Evolutionary conservation across 2,329 filamentous ascomycete genomes (phyloP).

Genomic region (Xylaria sp.): DNA sequence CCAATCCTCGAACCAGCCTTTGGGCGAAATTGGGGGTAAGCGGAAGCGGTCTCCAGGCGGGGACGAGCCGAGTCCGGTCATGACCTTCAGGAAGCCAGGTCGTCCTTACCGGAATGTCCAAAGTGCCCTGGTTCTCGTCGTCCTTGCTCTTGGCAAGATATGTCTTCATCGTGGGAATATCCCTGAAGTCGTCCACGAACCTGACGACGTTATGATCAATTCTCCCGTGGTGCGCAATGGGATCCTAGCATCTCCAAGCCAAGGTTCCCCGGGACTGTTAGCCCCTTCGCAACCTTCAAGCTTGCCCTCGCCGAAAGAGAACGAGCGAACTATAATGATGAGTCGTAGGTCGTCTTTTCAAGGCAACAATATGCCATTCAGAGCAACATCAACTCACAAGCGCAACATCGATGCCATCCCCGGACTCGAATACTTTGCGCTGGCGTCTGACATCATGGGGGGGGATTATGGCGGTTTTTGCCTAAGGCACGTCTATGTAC

Average conservation of each 20-base stretch:
- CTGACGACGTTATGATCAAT: slow-evolving; percentile 43
- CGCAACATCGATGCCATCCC: slow-evolving; percentile 86
- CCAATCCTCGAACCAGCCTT: slow-evolving; percentile 34
- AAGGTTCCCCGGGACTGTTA: slow-evolving; percentile 57
- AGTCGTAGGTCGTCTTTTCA: slow-evolving; percentile 61
- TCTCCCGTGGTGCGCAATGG: slow-evolving; percentile 56
- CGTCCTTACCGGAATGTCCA: slow-evolving; percentile 70
- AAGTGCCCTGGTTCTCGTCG: slow-evolving; percentile 80
- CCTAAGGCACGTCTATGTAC: slow-evolving; percentile 82
- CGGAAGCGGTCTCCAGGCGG: slow-evolving; percentile 59
- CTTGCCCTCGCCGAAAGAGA: slow-evolving; percentile 58
- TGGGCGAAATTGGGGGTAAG: slow-evolving; percentile 49
- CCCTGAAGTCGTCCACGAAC: slow-evolving; percentile 63
- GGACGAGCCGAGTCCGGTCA: slow-evolving; percentile 38
- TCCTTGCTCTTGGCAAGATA: slow-evolving; percentile 87
- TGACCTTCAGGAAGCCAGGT: slow-evolving; percentile 49
- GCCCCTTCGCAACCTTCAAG: slow-evolving; percentile 56
- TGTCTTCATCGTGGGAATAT: slow-evolving; percentile 63
- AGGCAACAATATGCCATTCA: slow-evolving; percentile 40
- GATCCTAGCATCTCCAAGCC: slow-evolving; percentile 56
- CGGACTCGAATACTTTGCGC: slow-evolving; percentile 86
- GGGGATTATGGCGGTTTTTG: slow-evolving; percentile 79
- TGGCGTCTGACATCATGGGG: slow-evolving; percentile 84
- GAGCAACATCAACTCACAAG: slow-evolving; percentile 38
- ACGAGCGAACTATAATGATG: slow-evolving; percentile 49